Percentiles rank a stretch among this genome's conserved stretches.
phyloP scores from a whole-genome alignment of 2,329 filamentous ascomycete genomes.

The Fusarium kyushuense region DNA sequence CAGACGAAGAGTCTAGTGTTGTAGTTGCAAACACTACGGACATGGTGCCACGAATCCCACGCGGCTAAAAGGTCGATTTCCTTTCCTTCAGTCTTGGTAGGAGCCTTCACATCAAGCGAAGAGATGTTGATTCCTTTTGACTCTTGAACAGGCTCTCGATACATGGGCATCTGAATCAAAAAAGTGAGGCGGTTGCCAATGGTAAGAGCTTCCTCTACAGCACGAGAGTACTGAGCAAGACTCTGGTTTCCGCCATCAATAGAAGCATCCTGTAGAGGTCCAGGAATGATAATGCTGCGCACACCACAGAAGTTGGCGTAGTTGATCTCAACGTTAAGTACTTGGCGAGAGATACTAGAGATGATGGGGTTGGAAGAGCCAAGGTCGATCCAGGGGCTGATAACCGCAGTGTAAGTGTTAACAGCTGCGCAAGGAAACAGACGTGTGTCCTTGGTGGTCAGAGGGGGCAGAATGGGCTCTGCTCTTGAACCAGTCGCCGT shows the following conservation, averaged over 20 bases:
- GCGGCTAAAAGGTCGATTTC: conserved; percentile 78
- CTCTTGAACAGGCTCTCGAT: conserved; percentile 74
- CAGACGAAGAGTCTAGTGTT: conserved; percentile 83
- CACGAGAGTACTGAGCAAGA: conserved; percentile 83
- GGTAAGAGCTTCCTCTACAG: conserved; percentile 81
- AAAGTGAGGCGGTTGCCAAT: conserved; percentile 83
- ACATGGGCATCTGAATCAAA: conserved; percentile 86
- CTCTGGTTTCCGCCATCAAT: conserved; percentile 63
- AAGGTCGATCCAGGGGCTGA: conserved; percentile 94
- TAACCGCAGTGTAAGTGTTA: conserved; percentile 79
- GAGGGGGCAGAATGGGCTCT: conserved; percentile 71
- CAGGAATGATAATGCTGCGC: conserved; percentile 83
- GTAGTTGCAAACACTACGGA: conserved; percentile 89
- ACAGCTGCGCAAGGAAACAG: conserved; percentile 76
- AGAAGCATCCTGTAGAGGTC: conserved; percentile 75
- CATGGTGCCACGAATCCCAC: conserved; percentile 95
- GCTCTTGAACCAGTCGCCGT: conserved; percentile 61
- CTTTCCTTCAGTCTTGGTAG: conserved; percentile 51
- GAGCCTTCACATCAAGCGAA: conserved; percentile 52
- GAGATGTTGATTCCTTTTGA: conserved; percentile 66
- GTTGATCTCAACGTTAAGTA: conserved; percentile 88
- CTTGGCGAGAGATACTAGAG: conserved; percentile 87
- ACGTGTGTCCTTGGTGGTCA: conserved; percentile 84
- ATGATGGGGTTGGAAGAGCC: conserved; percentile 85
- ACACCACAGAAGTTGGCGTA: conserved; percentile 97